Conservation (phyloP, 192 early-diverging fungal species). For the Chytriomyces sp. region DNA sequence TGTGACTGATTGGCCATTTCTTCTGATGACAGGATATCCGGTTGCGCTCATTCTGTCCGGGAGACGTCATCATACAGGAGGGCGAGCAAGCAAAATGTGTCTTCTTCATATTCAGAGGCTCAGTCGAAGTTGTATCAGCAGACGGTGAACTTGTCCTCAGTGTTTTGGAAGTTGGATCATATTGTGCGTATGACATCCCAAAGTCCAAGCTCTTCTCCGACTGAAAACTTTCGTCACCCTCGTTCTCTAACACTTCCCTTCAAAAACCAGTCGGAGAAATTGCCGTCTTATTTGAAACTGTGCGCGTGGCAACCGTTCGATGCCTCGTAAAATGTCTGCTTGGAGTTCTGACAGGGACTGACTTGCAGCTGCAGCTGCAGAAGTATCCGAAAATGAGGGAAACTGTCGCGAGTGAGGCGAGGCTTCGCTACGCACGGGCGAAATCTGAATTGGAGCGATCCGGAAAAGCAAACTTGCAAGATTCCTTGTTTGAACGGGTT, state of each 20-base stretch:
- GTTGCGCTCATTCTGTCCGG: constrained; percentile 57
- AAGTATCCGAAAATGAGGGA: constrained; percentile 69
- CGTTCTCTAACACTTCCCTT: neutral
- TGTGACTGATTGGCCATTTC: neutral
- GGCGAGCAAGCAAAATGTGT: constrained; percentile 71
- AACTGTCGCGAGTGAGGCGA: constrained; percentile 62
- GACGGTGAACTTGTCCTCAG: constrained; percentile 57
- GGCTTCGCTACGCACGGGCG: constrained; percentile 58
- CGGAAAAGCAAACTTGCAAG: constrained; percentile 29
- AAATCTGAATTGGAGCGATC: constrained; percentile 43
- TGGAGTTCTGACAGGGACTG: constrained; percentile 66
- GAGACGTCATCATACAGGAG: constrained; percentile 61
- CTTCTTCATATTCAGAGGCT: constrained; percentile 76
- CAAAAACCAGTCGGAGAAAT: constrained; percentile 57
- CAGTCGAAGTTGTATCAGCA: constrained; percentile 65
- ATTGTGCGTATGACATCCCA: constrained; percentile 44
- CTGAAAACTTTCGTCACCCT: neutral
- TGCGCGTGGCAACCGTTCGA: constrained; percentile 68
- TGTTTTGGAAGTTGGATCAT: constrained; percentile 47
- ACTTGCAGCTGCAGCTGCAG: constrained; percentile 57
- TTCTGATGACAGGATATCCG: constrained; percentile 36
- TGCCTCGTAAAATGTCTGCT: constrained; percentile 69
- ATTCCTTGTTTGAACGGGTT: neutral
- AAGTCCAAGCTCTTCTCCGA: neutral
- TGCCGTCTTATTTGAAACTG: constrained; percentile 53